Conservation (phyloP, 768 basidiomycete species). For the Ephemerocybe angulata region DNA sequence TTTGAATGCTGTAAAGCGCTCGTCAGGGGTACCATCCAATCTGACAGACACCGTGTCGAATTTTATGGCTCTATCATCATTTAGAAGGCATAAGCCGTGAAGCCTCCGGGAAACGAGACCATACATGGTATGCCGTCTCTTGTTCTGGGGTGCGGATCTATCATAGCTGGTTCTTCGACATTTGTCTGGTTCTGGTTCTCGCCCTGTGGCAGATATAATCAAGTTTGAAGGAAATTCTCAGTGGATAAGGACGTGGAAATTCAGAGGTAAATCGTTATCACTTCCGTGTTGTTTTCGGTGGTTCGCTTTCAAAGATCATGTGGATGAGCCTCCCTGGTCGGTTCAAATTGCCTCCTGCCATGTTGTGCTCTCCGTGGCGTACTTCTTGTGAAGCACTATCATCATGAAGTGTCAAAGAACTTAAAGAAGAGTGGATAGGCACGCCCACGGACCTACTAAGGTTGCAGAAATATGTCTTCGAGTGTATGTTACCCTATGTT, state of each 20-base stretch:
- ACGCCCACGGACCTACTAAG: background rate
- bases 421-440: background rate
- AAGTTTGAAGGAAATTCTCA: background rate
- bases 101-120: background rate
- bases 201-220: slow-evolving; percentile 6
- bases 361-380: background rate
- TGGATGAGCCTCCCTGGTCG: background rate
- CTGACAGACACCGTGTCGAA: too few species aligned
- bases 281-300: background rate
- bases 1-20: background rate
- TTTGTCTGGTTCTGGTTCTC: background rate
- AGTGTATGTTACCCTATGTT: background rate
- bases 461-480: background rate
- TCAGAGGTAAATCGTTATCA: slow-evolving; percentile 9
- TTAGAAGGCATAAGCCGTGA: background rate
- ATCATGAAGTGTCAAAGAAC: slow-evolving; percentile 1
- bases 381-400: background rate
- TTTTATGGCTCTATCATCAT: background rate
- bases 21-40: background rate
- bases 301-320: background rate
- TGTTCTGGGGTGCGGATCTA: background rate
- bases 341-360: background rate
- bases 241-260: background rate
- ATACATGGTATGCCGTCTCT: background rate
- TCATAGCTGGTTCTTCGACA: background rate